Base-by-base conservation (phyloP, 2,329 filamentous ascomycete genomes). In the Scedosporium boydii region DNA sequence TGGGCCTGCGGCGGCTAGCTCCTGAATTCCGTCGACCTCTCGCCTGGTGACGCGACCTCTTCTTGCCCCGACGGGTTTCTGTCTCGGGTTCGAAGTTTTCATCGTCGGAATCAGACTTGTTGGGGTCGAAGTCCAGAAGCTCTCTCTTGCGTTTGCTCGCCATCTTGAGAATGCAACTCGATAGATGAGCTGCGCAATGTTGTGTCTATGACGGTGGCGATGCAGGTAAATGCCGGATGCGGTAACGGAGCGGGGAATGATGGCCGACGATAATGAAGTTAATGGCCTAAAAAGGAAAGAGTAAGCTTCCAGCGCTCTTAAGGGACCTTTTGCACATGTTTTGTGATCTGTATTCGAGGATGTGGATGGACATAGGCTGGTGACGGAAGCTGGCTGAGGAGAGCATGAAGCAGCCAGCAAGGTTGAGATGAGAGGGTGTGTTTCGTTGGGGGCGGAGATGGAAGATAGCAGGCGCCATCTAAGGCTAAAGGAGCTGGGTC, bases 21-120 rank as follows among this genome's bases (percentile, higher is more conserved):
- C 68, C 69, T 16, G 70, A 68, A 4, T 74, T 68, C 61, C 78
- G 79, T 66, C 78, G 81, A 62, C 72, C 72, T 64, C 65, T 73
- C 29, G 63, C 63, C 59, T 58, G 62, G 23, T 62, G 64, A 29
- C 70, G 68, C 34, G 72, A 72, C 66, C 75, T 72, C 65, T 77
- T 78, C 64, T 70, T 72, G 58, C 64, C 67, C 63, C 76, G 76
- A 14, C 74, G 74, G 16, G 80, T 75, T 66, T 80, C 78, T 23
- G 71, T 70, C 16, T 73, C 70, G 16, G 85, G 85, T 63, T 86
- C 81, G 68, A 88, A 88, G 71, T 87, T 87, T 66, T 85, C 84
- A 69, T 88, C 86, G 59, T 85, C 81, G 2, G 86, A 78, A 67
- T 88, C 86, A 59, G 86, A 88, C 70, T 85, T 82, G 71, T 87